Base-by-base conservation (phyloP, 2,329 filamentous ascomycete genomes). In the Nemania sp. region DNA sequence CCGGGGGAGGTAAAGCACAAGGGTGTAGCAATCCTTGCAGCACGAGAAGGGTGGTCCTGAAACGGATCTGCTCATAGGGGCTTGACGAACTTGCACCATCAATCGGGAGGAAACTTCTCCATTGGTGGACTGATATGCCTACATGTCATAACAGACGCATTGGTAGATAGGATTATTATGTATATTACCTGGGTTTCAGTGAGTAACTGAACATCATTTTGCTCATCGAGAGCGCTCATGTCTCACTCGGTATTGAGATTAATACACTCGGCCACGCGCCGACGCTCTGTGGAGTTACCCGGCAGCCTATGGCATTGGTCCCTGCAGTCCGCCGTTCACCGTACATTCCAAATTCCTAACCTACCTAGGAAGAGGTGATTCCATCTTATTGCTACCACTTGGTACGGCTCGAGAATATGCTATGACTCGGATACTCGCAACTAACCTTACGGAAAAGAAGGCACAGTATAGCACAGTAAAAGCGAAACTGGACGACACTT, bases 151-250 rank as follows among this genome's bases (percentile, higher is more conserved):
- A 59, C 52, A 56, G 54, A 52, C 49, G 63, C 34, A 63, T 54
- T 57, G 60, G 57, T 65, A 65, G 55, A 65, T 47, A 42, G 60
- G 63, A 43, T 42, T 59, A 63, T 52, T 57, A 59, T 65, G 63
- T 63, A 65, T 63, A 58, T 53, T 58, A 65, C 52, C 35, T 45
- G 45, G 54, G 43, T 55, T 65, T 65, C 51, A 45, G 35, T 37
- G 47, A 55, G 42, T 63, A 58, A 50, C 48, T 50, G 51, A 29
- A 57, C 39, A 63, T 57, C 56, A 50, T 57, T 61, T 58, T 54
- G 54, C 45, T 42, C 20, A 51, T 50, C 9, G 10, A 32, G 39
- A 40, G 49, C 39, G 39, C n/a, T 29, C 32, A 49, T 37, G 35
- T 53, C 45, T 60, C 39, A 9, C 45, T 60, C 39, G 12, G 17